Percentiles rank a stretch among this genome's conserved stretches.
phyloP scores from a whole-genome alignment of 2,329 filamentous ascomycete species.

The Grosmannia huntii region DNA sequence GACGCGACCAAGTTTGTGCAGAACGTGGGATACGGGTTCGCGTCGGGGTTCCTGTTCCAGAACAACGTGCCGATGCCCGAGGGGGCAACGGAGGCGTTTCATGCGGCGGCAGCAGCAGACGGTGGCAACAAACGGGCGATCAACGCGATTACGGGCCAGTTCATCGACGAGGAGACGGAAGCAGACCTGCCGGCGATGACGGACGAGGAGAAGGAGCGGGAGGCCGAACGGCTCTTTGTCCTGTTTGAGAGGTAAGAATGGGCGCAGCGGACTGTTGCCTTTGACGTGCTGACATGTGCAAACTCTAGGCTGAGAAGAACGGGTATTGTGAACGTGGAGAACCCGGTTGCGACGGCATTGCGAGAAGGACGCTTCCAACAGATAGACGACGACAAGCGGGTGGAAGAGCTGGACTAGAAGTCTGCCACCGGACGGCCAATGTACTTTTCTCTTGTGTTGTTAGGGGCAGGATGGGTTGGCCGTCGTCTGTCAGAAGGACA shows the following conservation, averaged over 20 bases:
- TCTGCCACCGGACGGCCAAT: too few species aligned
- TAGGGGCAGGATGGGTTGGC: not conserved
- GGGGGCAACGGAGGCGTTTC: constrained; percentile 23
- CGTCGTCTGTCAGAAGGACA: not conserved
- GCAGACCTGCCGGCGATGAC: constrained; percentile 63
- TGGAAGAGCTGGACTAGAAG: constrained; percentile 26
- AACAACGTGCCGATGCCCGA: constrained; percentile 68
- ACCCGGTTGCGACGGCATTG: constrained; percentile 60
- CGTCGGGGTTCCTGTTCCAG: constrained; percentile 77
- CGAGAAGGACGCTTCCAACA: constrained; percentile 61
- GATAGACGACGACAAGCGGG: constrained; percentile 43
- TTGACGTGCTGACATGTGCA: not conserved
- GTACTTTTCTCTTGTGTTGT: not conserved
- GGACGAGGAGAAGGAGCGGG: constrained; percentile 78
- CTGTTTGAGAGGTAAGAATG: constrained; percentile 64
- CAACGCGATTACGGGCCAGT: constrained; percentile 83
- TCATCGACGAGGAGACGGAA: constrained; percentile 52
- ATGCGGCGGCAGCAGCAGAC: constrained; percentile 5
- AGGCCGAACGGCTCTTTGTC: constrained; percentile 81
- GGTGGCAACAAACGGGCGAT: constrained; percentile 24
- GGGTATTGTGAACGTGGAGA: constrained; percentile 65
- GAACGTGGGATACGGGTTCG: constrained; percentile 91
- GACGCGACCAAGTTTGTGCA: constrained; percentile 70
- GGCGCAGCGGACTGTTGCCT: not conserved
- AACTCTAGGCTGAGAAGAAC: constrained; percentile 49